Evolutionary conservation across 306 rosid species (phyloP).

Genomic region (Dalbergia cochinchinensis): DNA sequence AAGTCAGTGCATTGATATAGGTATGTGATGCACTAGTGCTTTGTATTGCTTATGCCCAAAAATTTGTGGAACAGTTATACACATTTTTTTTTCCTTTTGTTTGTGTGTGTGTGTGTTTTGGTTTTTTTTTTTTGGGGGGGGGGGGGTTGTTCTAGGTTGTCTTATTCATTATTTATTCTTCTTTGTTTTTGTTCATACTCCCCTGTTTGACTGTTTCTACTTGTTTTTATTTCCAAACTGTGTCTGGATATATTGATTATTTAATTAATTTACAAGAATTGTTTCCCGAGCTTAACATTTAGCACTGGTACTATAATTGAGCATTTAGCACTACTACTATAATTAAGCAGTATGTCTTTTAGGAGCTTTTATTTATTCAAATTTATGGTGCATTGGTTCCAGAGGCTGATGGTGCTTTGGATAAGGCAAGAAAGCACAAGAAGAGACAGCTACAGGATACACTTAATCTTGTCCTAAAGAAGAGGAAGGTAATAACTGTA

Average conservation of each 20-base stretch:
- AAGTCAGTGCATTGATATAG: not conserved
- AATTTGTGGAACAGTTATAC: not conserved
- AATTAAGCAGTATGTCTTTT: not conserved
- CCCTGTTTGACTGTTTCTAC: not conserved
- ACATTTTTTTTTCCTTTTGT: no score
- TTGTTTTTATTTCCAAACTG: not conserved
- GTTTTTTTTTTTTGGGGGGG: not conserved
- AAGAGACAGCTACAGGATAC: slow-evolving; percentile 97
- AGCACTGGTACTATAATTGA: not conserved
- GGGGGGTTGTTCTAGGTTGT: not conserved
- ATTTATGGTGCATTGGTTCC: slow-evolving; percentile 46
- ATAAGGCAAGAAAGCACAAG: slow-evolving; percentile 99
- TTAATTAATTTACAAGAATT: not conserved
- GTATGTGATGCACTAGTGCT: not conserved
- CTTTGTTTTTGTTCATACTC: not conserved
- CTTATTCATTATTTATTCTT: slow-evolving; percentile 12
- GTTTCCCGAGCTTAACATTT: no score
- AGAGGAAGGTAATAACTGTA: slow-evolving; percentile 77
- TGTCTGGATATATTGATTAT: not conserved
- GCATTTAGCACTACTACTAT: not conserved
- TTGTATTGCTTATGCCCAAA: slow-evolving; percentile 25
- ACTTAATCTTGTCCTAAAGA: slow-evolving; percentile 88
- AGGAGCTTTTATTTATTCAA: slow-evolving; percentile 31
- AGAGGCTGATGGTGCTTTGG: slow-evolving; percentile 99
- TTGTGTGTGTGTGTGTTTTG: no score